Conservation (phyloP, 192 early-diverging fungal species). For the Backusella morwellensis region DNA sequence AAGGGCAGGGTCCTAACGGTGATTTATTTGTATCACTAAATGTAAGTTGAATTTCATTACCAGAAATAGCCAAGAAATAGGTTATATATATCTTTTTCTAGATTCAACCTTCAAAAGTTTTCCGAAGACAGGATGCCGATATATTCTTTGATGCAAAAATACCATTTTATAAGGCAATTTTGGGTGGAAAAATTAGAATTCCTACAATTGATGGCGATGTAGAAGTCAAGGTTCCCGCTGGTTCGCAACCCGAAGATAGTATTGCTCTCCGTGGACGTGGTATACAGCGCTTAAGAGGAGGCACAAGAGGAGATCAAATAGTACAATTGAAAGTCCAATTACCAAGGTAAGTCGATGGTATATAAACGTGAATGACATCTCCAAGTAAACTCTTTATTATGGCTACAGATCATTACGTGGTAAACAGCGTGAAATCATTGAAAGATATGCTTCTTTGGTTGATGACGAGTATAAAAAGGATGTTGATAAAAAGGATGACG, state of each 20-base stretch:
- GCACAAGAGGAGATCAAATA: slow-evolving; percentile 84
- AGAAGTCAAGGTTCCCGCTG: slow-evolving; percentile 82
- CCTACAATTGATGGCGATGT: slow-evolving; percentile 98
- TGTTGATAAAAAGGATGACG: neutral
- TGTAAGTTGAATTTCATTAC: slow-evolving; percentile 36
- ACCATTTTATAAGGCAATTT: slow-evolving; percentile 82
- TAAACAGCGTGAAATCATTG: slow-evolving; percentile 58
- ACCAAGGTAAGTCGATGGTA: slow-evolving; percentile 49
- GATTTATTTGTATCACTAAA: slow-evolving; percentile 82
- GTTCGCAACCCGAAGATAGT: slow-evolving; percentile 86
- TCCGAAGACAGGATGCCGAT: slow-evolving; percentile 81
- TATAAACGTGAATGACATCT: neutral
- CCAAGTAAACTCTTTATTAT: neutral
- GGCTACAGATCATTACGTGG: slow-evolving; percentile 31
- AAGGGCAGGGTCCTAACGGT: slow-evolving; percentile 69
- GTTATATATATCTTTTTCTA: neutral
- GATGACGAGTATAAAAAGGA: slow-evolving; percentile 21
- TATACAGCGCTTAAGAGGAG: slow-evolving; percentile 55
- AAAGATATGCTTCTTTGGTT: slow-evolving; percentile 51
- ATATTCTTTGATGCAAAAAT: slow-evolving; percentile 72
- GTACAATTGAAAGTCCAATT: slow-evolving; percentile 82
- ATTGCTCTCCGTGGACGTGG: slow-evolving; percentile 79
- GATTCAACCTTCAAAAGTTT: slow-evolving; percentile 62
- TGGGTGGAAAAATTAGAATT: slow-evolving; percentile 85
- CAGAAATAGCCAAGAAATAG: neutral